These are phyloP conservation scores for Geotrichum siamense DNA, from an alignment of 1,139 yeast species.

Conservation along the genomic window DNA sequence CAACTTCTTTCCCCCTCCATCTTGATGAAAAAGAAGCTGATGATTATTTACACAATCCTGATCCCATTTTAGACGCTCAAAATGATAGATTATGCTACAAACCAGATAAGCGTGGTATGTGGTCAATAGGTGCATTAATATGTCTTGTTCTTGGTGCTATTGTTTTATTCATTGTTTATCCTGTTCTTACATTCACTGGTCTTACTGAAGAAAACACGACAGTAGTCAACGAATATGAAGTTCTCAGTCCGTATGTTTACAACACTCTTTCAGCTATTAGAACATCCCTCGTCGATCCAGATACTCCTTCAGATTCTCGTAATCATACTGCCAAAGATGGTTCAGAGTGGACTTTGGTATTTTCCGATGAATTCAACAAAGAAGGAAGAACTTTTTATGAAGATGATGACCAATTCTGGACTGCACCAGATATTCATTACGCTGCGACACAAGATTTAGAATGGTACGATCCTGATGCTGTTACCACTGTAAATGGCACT, in stretches of 20 bases:
- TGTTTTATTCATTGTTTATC: slow-evolving; percentile 62
- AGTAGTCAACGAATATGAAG: slow-evolving; percentile 29
- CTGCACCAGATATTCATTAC: slow-evolving; percentile 68
- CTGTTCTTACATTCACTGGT: slow-evolving; percentile 70
- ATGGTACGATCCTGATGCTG: slow-evolving; percentile 86
- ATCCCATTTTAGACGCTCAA: slow-evolving; percentile 79
- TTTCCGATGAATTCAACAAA: slow-evolving; percentile 76
- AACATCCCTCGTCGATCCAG: slow-evolving; percentile 61
- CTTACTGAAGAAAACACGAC: slow-evolving; percentile 33
- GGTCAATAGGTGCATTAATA: slow-evolving; percentile 46
- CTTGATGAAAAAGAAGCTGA: slow-evolving; percentile 89
- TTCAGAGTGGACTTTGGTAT: slow-evolving; percentile 60
- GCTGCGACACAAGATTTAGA: slow-evolving; percentile 77
- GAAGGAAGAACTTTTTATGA: slow-evolving; percentile 78
- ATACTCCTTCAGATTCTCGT: slow-evolving; percentile 56
- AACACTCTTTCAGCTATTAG: slow-evolving; percentile 57
- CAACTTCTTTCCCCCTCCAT: slow-evolving; percentile 73
- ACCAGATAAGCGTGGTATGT: slow-evolving; percentile 39
- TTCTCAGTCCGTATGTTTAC: slow-evolving; percentile 51
- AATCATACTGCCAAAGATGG: slow-evolving; percentile 47
- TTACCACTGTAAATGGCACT: slow-evolving; percentile 59
- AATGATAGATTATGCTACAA: slow-evolving; percentile 56
- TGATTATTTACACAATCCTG: slow-evolving; percentile 88
- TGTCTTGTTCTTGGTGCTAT: slow-evolving; percentile 52
- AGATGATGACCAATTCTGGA: slow-evolving; percentile 80